Percentiles rank a stretch among this genome's conserved stretches.
Evolutionary conservation across 108 stramenopile species (phyloP).

Genomic region (Schizochytrium sp.): DNA sequence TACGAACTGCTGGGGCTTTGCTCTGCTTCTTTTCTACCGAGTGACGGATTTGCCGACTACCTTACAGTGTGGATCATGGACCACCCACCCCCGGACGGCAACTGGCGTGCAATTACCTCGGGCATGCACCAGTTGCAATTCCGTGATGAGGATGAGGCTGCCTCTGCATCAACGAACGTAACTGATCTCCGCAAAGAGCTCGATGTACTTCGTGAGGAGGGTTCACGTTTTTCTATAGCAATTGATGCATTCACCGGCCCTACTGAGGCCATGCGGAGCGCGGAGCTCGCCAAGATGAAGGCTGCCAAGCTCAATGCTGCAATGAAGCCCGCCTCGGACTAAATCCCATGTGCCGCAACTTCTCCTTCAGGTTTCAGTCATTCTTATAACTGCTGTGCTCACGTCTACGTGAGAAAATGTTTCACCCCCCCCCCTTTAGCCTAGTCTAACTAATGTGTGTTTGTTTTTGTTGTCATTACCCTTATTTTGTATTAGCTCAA

Average conservation of each 20-base stretch:
- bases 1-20: conserved; percentile 73
- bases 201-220: neutral
- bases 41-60: conserved; percentile 71
- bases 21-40: conserved; percentile 70
- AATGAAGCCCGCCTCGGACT: neutral
- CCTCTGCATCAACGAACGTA: neutral
- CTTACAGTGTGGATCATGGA: conserved; percentile 41
- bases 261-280: conserved; percentile 34
- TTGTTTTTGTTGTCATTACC: no score
- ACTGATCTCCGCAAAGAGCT: neutral
- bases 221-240: conserved; percentile 36
- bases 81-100: conserved; percentile 41
- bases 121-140: conserved; percentile 55
- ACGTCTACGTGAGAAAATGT: no score
- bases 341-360: neutral
- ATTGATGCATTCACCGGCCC: conserved; percentile 51
- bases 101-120: conserved; percentile 27
- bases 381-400: no score
- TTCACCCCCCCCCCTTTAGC: no score
- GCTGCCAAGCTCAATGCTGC: conserved; percentile 23
- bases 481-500: no score
- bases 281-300: neutral
- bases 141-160: conserved; percentile 33
- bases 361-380: no score
- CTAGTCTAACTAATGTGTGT: no score